Evolutionary conservation across 768 basidiomycete genomes (phyloP).

Genomic region (Agrocybe praecox): DNA sequence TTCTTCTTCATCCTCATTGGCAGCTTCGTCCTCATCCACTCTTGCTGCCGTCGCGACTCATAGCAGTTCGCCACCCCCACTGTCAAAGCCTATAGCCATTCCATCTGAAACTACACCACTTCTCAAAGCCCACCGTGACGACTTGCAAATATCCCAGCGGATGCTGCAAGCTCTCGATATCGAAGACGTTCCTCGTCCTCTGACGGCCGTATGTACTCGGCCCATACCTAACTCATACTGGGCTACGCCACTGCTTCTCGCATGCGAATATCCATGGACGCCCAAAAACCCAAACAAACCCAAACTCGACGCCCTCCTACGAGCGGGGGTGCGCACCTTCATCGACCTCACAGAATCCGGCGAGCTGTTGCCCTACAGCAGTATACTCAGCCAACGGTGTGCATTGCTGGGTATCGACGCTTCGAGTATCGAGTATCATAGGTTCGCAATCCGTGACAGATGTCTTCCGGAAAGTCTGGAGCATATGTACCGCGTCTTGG

Average conservation of each 20-base stretch:
- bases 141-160: slow-evolving; percentile 10
- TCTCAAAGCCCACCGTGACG: background rate
- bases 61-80: background rate
- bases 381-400: slow-evolving; percentile 55
- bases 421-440: slow-evolving; percentile 67
- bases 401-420: slow-evolving; percentile 56
- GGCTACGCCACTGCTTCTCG: slow-evolving; percentile 72
- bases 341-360: slow-evolving; percentile 85
- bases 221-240: slow-evolving; percentile 88
- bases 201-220: slow-evolving; percentile 33
- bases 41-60: background rate
- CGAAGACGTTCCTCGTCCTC: slow-evolving; percentile 12
- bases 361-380: slow-evolving; percentile 69
- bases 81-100: background rate
- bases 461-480: slow-evolving; percentile 61
- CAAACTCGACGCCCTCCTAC: slow-evolving; percentile 74
- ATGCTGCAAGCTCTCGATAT: slow-evolving; percentile 11
- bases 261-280: slow-evolving; percentile 83
- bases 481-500: slow-evolving; percentile 60
- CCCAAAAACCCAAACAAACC: slow-evolving; percentile 58
- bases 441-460: slow-evolving; percentile 78
- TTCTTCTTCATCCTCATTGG: background rate
- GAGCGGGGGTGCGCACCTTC: slow-evolving; percentile 76
- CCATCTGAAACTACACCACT: background rate
- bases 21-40: background rate